These are phyloP conservation scores for Angophora floribunda DNA, from an alignment of 345 rosid genomes.

Conservation along the genomic window DNA sequence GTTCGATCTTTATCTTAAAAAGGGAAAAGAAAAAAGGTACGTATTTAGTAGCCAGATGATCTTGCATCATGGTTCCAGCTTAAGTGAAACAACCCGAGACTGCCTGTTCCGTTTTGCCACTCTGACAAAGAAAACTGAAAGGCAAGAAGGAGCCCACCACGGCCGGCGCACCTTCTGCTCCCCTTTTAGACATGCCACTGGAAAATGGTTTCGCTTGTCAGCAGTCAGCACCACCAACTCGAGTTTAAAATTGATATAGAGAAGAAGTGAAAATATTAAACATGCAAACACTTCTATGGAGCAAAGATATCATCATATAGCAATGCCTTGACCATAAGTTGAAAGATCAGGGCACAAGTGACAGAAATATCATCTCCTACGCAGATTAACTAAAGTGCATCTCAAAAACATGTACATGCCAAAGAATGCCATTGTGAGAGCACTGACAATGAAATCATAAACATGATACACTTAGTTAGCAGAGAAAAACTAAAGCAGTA, in stretches of 20 bases:
- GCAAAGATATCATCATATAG: background rate
- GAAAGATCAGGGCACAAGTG: background rate
- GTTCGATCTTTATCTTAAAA: background rate
- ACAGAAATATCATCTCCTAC: background rate
- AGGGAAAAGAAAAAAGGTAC: background rate
- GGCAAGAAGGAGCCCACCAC: constrained; percentile 99
- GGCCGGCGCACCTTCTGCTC: constrained; percentile 92
- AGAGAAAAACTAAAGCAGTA: background rate
- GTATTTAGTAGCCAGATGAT: background rate
- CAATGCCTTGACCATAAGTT: background rate
- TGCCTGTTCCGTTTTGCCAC: constrained; percentile 93
- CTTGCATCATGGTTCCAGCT: constrained; percentile 83
- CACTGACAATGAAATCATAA: background rate
- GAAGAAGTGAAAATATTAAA: background rate
- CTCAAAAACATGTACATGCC: background rate
- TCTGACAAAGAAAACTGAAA: constrained; percentile 70
- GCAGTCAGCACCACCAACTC: background rate
- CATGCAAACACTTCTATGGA: background rate
- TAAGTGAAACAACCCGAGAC: constrained; percentile 92
- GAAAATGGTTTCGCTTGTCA: background rate
- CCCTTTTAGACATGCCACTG: constrained; percentile 98
- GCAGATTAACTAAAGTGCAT: background rate
- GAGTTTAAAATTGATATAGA: background rate
- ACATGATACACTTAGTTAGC: background rate
- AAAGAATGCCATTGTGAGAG: background rate